Evolutionary conservation across 495 filamentous ascomycete species (phyloP), one percentile per base, ranked within the genome.

Genomic region (Aspergillus biplanus): DNA sequence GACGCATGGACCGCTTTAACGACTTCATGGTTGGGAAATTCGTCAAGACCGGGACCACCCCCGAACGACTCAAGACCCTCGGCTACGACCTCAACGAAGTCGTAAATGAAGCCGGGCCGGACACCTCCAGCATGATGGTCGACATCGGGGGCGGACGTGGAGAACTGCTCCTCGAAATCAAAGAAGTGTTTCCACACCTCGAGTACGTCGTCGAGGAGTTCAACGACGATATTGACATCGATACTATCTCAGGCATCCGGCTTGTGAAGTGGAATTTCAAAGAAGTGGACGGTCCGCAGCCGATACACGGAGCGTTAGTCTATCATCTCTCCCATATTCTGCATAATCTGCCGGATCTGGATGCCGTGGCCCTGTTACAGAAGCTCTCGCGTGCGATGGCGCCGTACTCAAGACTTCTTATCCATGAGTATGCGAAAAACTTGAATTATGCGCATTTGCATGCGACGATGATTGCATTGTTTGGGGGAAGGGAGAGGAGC

Each of bases 101-200:
- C 0, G 33, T 63, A 2, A n/a, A 32, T 3, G 50, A 57, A 4
- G 64, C 56, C 7, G 44, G 31, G 5, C 59, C 66, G 1, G 71
- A 75, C 3, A 66, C 46, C 6, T 65, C 70, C 0, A 57, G 63
- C 8, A 63, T 68, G 3, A 71, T 87, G 39, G 83, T 88, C 2
- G 86, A 88, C 68, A 79, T 86, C 12, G 85, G 78, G 18, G 85
- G 85, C 5, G 78, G 76, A n/a, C 65, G 75, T 5, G 85, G 85
- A 0, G 78, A 86, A 44, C 75, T 86, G 46, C 71, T 86, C 0
- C 68, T 78, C 0, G 75, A 75, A 39, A 78, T 87, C 58, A 72
- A 73, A 35, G 59, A 68, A 4, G 72, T 72, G 0, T 75, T 75
- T 56, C 84, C 83, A 0, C 66, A 74, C 12, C 68, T 80, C 3